phyloP scores from a whole-genome alignment of 192 early-diverging fungal genomes.

The Coemansia sp. region DNA sequence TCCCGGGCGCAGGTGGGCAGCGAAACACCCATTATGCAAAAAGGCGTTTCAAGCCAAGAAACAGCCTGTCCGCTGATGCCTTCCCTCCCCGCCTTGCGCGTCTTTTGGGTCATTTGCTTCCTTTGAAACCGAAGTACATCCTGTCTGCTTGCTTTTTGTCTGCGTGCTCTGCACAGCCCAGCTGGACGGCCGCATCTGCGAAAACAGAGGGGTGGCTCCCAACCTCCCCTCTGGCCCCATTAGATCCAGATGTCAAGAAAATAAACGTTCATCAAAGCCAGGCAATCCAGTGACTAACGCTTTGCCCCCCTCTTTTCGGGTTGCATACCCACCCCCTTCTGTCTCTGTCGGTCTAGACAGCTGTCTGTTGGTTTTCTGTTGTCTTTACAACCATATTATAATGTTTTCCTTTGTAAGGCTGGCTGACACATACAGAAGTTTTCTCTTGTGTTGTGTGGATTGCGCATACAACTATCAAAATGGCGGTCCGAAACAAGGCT shows the following conservation, averaged over 20 bases:
- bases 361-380: neutral
- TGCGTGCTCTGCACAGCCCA: conserved; percentile 1
- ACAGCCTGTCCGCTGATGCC: conserved; percentile 1
- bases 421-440: neutral
- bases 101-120: neutral
- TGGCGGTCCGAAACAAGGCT: neutral
- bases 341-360: neutral
- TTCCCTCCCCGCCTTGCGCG: conserved; percentile 2
- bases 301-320: neutral
- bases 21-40: conserved; percentile 8
- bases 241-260: conserved; percentile 2
- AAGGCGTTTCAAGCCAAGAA: neutral
- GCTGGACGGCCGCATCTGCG: conserved; percentile 1
- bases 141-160: neutral
- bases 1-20: conserved; percentile 2
- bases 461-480: neutral
- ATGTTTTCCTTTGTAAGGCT: neutral
- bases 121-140: neutral
- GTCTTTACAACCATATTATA: neutral
- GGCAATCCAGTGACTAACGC: conserved; percentile 6
- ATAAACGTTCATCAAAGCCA: neutral
- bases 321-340: neutral
- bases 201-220: neutral
- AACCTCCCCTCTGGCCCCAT: neutral
- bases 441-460: neutral